These are phyloP conservation scores for Cystobasidium onofrii DNA, from an alignment of 768 basidiomycete genomes.

Conservation along the genomic window DNA sequence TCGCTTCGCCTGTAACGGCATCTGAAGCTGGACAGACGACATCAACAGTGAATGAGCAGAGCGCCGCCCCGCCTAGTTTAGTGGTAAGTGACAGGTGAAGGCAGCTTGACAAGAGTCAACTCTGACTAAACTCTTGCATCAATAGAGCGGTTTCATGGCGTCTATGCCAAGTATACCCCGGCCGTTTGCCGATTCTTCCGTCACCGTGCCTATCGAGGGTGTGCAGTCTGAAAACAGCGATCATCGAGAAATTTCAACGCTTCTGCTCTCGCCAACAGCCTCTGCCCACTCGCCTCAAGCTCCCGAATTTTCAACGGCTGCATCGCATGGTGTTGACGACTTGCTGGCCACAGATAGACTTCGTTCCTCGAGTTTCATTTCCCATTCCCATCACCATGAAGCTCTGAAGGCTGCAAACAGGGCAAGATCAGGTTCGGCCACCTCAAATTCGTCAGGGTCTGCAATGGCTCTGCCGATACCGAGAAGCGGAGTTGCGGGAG, in stretches of 20 bases:
- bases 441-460: constrained; percentile 5
- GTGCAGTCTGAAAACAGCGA: no score
- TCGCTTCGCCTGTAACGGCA: not conserved
- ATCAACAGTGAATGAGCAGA: not conserved
- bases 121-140: no score
- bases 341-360: not conserved
- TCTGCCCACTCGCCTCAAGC: not conserved
- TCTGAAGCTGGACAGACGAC: not conserved
- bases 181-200: not conserved
- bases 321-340: not conserved
- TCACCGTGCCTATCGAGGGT: not conserved
- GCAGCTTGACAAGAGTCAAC: no score
- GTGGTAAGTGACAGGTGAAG: not conserved
- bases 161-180: not conserved
- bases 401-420: not conserved
- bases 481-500: not conserved
- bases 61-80: not conserved
- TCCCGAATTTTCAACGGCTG: not conserved
- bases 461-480: constrained; percentile 9
- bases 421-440: not conserved
- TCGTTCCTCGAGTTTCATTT: constrained; percentile 1
- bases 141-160: not conserved
- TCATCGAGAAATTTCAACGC: not conserved
- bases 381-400: constrained; percentile 4
- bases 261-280: not conserved